These are phyloP conservation scores for Vaccinium darrowii DNA, from an alignment of 148 eudicot genomes.

Conservation along the genomic window DNA sequence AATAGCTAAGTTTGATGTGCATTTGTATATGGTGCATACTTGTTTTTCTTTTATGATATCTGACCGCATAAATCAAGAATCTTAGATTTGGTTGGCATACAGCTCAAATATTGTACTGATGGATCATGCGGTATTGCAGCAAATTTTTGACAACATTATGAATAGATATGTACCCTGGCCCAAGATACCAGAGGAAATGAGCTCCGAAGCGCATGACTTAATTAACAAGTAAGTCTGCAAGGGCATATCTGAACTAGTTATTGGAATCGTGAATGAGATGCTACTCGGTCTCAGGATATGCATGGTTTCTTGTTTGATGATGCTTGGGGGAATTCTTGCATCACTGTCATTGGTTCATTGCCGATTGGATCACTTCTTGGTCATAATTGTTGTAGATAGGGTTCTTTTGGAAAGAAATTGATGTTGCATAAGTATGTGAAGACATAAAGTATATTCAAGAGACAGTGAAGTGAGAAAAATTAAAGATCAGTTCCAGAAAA, in stretches of 20 bases:
- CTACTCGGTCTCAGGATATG: background rate
- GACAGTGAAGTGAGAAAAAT: background rate
- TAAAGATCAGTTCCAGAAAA: no score
- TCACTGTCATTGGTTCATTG: background rate
- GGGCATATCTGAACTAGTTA: background rate
- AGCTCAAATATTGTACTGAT: background rate
- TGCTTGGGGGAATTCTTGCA: background rate
- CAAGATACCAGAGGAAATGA: slow-evolving; percentile 81
- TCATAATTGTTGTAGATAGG: background rate
- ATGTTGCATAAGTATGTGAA: background rate
- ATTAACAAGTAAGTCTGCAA: slow-evolving; percentile 71
- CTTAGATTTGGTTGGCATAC: background rate
- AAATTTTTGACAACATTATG: slow-evolving; percentile 92
- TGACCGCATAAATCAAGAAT: background rate
- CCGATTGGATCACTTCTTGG: background rate
- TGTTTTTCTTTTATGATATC: background rate
- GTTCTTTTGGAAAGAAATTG: background rate
- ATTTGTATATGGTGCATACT: background rate
- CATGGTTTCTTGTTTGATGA: background rate
- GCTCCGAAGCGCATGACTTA: slow-evolving; percentile 78
- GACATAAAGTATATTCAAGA: background rate
- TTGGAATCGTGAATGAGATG: background rate
- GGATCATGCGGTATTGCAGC: slow-evolving; percentile 48
- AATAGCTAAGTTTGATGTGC: background rate
- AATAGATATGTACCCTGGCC: slow-evolving; percentile 98